Evolutionary conservation across 768 basidiomycete genomes (phyloP), one percentile per base, ranked within the genome.

Genomic region (Leccinum subtestaceum): DNA sequence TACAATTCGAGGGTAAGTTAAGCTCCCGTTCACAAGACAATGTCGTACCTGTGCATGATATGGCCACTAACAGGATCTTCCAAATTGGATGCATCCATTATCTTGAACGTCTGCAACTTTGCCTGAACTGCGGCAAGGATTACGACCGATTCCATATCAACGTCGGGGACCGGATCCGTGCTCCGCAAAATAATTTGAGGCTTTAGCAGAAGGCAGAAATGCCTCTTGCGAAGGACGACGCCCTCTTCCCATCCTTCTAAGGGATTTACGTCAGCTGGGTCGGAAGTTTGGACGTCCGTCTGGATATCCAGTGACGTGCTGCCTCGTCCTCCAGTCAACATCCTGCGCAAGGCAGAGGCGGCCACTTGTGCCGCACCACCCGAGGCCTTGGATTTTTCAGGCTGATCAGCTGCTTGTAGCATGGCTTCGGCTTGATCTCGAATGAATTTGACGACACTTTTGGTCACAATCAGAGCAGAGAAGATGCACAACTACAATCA

Each of bases 131-230:
- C 89, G 15, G 93, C 87, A 5, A 90, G 71, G 23, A 96, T 82
- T 52, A 91, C 82, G 31, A 85, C 83, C 2, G 87, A 81, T 57
- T 84, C 83, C 13, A 50, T 25, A n/a, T 56, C 53, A 31, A 77
- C 73, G 32, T 64, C 61, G 5, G 70, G 55, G 11, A 67, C 73
- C 49, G 72, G 69, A 17, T 77, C 70, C 40, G 87, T 83, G 60
- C 86, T 89, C 19, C 83, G 79, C 27, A 97, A 75, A 10, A 93
- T 85, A 53, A 98, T 83, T 68, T 98, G 95, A 12, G 95, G 94
- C 66, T 95, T 95, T 59, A 96, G 76, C 34, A 98, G 80, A n/a
- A 94, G 78, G 67, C 91, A 90, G 70, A 90, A 89, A 67, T 94
- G 84, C 45, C 85, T 84, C 64, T 89, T 89, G 53, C 77, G 75